These are phyloP conservation scores for Phialophora tarda DNA, from an alignment of 2,329 filamentous ascomycete species.

Conservation along the genomic window DNA sequence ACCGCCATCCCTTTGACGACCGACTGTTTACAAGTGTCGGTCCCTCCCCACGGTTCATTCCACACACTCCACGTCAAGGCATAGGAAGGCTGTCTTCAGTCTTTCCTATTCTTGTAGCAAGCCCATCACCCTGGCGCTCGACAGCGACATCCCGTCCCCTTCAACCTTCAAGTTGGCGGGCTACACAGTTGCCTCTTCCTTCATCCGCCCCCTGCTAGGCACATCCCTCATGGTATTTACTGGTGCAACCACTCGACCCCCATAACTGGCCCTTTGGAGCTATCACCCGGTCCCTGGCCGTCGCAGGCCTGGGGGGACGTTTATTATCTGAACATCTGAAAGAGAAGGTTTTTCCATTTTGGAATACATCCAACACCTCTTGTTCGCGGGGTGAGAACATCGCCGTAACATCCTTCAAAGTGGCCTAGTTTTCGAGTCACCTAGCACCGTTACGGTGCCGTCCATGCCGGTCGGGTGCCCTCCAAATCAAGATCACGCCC, in stretches of 20 bases:
- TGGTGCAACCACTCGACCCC: conserved; percentile 96
- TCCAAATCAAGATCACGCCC: conserved; percentile 3
- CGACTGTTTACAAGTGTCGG: not conserved
- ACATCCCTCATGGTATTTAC: conserved; percentile 92
- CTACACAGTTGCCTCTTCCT: conserved; percentile 72
- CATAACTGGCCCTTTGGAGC: conserved; percentile 70
- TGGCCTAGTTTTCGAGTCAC: conserved; percentile 23
- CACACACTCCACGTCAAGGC: conserved; percentile 6
- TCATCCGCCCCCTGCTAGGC: conserved; percentile 87
- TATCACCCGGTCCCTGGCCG: conserved; percentile 20
- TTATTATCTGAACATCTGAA: conserved; percentile 14
- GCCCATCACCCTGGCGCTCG: conserved; percentile 49
- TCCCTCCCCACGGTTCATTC: not conserved
- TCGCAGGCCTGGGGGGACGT: conserved; percentile 21
- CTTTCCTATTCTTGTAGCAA: conserved; percentile 37
- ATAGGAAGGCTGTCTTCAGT: conserved; percentile 39
- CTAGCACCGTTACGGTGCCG: conserved; percentile 22
- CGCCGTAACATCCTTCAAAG: conserved; percentile 20
- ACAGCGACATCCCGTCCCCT: conserved; percentile 44
- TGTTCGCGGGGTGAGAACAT: conserved; percentile 7
- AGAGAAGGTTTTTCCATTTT: conserved; percentile 4
- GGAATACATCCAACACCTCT: conserved; percentile 1
- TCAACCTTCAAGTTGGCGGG: conserved; percentile 92
- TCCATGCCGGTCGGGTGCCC: conserved; percentile 6
- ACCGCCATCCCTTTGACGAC: not conserved